Conservation (phyloP, 2,329 filamentous ascomycete species). For the Fusarium dimerum region DNA sequence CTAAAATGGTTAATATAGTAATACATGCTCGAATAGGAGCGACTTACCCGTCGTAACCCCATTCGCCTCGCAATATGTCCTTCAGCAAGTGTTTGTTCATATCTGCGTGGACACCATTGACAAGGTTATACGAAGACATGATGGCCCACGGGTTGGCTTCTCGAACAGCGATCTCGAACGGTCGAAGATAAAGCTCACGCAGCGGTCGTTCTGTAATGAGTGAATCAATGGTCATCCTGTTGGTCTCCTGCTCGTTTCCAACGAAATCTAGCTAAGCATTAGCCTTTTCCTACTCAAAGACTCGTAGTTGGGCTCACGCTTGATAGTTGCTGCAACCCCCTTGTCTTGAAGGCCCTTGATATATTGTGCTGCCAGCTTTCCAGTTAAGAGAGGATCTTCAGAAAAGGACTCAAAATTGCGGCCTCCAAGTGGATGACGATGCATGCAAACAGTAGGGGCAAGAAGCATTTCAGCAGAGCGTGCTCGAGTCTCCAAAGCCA, state of each 20-base stretch:
- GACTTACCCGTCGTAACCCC: constrained; percentile 60
- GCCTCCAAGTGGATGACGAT: constrained; percentile 79
- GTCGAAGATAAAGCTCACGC: constrained; percentile 71
- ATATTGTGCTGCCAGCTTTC: constrained; percentile 70
- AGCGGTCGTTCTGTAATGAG: constrained; percentile 64
- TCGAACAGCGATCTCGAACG: constrained; percentile 71
- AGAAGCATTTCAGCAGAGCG: constrained; percentile 74
- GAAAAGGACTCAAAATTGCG: constrained; percentile 87
- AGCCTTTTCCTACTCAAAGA: not conserved
- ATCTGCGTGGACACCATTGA: constrained; percentile 61
- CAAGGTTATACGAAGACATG: constrained; percentile 69
- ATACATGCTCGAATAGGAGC: not conserved
- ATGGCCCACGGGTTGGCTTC: constrained; percentile 70
- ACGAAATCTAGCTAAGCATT: constrained; percentile 54
- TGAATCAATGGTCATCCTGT: constrained; percentile 56
- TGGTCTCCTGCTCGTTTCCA: constrained; percentile 72
- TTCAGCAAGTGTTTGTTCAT: constrained; percentile 57
- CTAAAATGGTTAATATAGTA: constrained; percentile 32
- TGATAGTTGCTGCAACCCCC: constrained; percentile 75
- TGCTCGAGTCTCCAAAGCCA: constrained; percentile 71
- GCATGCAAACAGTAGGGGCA: constrained; percentile 79
- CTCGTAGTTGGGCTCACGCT: constrained; percentile 52
- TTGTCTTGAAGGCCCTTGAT: constrained; percentile 73
- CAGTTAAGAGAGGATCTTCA: constrained; percentile 77
- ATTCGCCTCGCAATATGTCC: constrained; percentile 60